Conservation (phyloP, 2,329 filamentous ascomycete genomes). For the Fusarium protoensiforme region DNA sequence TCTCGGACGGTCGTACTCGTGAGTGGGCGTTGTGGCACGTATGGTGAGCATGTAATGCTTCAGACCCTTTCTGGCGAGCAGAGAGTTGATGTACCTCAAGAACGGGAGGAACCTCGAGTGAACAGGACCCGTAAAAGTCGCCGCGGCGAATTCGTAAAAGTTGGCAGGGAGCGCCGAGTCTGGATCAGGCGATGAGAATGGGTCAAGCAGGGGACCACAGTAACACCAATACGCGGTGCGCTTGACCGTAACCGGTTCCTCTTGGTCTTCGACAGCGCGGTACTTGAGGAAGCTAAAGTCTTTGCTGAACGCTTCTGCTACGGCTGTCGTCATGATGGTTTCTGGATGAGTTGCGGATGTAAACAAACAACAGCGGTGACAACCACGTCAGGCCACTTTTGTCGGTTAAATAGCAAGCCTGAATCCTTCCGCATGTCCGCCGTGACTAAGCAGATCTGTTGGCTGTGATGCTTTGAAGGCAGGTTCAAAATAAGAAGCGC, state of each 20-base stretch:
- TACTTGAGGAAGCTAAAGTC: conserved; percentile 28
- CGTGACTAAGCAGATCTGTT: neutral
- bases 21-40: conserved; percentile 55
- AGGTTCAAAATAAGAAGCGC: neutral
- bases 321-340: neutral
- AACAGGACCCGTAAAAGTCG: conserved; percentile 50
- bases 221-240: conserved; percentile 56
- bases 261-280: neutral
- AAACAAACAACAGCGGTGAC: neutral
- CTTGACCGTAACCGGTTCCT: conserved; percentile 30
- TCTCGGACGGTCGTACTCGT: conserved; percentile 56
- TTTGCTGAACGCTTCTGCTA: neutral
- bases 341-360: accelerated
- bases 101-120: conserved; percentile 52
- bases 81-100: conserved; percentile 50
- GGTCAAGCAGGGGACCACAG: conserved; percentile 53
- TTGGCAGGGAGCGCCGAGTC: conserved; percentile 44
- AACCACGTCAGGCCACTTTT: neutral
- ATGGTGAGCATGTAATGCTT: conserved; percentile 60
- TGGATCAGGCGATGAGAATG: conserved; percentile 10
- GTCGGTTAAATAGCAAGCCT: neutral
- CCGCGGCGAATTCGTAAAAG: conserved; percentile 52
- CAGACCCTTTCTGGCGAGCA: conserved; percentile 50
- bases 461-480: neutral
- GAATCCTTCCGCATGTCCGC: conserved; percentile 1